phyloP scores from a whole-genome alignment of 2,329 filamentous ascomycete species.

The Pestalotiopsis sp. region DNA sequence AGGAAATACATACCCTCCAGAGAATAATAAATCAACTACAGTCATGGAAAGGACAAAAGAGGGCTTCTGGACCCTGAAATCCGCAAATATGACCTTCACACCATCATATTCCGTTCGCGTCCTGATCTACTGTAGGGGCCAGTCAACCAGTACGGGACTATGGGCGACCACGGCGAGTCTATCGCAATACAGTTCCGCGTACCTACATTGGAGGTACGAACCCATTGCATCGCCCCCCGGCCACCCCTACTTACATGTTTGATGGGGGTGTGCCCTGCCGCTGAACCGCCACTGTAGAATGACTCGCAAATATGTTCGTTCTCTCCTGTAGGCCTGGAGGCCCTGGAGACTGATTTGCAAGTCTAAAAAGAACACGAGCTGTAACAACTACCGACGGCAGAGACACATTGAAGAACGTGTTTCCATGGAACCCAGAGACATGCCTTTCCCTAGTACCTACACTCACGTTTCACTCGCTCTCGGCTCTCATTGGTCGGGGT shows the following conservation, averaged over 20 bases:
- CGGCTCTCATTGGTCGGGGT: slow-evolving; percentile 8
- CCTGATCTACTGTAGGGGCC: background rate
- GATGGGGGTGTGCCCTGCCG: background rate
- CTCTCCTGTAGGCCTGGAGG: background rate
- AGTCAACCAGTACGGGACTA: background rate
- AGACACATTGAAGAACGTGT: background rate
- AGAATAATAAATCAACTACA: background rate
- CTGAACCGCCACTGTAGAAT: background rate
- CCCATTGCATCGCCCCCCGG: background rate
- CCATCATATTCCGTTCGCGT: background rate
- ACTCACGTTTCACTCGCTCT: slow-evolving; percentile 3
- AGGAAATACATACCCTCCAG: background rate
- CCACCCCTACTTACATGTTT: background rate
- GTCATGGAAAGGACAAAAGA: background rate
- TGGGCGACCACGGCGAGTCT: background rate
- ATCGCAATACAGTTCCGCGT: slow-evolving; percentile 10
- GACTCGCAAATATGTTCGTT: background rate
- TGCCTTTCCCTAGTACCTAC: too few species aligned
- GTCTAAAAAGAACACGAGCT: background rate
- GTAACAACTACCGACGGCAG: background rate
- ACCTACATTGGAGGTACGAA: slow-evolving; percentile 6
- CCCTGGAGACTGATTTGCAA: background rate
- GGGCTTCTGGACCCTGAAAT: slow-evolving; percentile 10
- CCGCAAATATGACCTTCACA: slow-evolving; percentile 5
- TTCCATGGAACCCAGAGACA: background rate